Evolutionary conservation across 768 basidiomycete species (phyloP).

Genomic region (Russula griseocarnosa): DNA sequence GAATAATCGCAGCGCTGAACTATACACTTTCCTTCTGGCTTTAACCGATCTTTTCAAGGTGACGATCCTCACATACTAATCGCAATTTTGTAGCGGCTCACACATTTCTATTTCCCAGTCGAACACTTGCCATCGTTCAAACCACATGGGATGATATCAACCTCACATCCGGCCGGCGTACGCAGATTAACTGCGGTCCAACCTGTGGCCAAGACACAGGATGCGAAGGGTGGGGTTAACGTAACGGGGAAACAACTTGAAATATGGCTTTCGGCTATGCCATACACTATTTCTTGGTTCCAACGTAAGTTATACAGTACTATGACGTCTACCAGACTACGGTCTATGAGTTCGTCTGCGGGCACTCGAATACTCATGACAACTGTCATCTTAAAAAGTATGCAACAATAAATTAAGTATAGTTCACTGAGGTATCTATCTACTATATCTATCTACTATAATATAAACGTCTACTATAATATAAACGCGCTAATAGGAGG

Average conservation of each 20-base stretch:
- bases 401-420: neutral
- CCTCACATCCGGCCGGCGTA: slow-evolving; percentile 10
- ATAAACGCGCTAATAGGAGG: too few species aligned
- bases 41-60: neutral
- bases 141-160: neutral
- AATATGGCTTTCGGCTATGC: neutral
- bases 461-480: too few species aligned
- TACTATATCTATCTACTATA: too few species aligned
- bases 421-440: neutral
- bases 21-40: neutral
- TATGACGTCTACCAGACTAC: neutral
- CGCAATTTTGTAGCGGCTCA: neutral
- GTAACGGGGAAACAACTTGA: too few species aligned
- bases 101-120: neutral
- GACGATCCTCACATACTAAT: neutral
- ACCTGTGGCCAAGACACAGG: neutral
- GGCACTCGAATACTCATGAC: neutral
- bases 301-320: neutral
- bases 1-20: slow-evolving; percentile 1
- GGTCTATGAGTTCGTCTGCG: neutral
- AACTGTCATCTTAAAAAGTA: neutral
- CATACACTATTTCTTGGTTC: neutral
- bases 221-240: neutral
- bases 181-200: neutral
- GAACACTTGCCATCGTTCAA: neutral